Percentiles rank a stretch among this genome's conserved stretches.
Conservation (phyloP, 768 basidiomycete species). For the Termitomyces sp. region DNA sequence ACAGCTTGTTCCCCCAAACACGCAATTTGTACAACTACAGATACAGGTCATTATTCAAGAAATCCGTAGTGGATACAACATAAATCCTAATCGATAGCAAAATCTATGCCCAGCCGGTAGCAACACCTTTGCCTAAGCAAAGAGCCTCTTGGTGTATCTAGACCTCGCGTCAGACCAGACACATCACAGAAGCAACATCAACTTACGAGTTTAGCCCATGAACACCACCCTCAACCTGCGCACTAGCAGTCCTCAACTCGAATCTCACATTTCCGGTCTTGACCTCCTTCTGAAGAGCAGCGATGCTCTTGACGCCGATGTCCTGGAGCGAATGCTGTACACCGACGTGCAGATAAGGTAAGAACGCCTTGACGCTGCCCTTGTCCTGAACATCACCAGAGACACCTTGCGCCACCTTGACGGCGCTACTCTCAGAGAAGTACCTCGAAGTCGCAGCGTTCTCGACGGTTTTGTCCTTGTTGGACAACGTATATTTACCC, state of each 20-base stretch:
- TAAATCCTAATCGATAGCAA: slow-evolving; percentile 1
- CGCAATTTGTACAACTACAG: slow-evolving; percentile 9
- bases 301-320: slow-evolving; percentile 72
- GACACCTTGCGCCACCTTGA: slow-evolving; percentile 97
- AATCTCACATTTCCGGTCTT: slow-evolving; percentile 71
- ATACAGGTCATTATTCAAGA: slow-evolving; percentile 8
- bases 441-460: slow-evolving; percentile 97
- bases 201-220: slow-evolving; percentile 94
- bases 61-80: slow-evolving; percentile 5
- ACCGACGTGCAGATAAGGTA: slow-evolving; percentile 81
- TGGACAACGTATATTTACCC: slow-evolving; percentile 48
- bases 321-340: slow-evolving; percentile 96
- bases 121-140: slow-evolving; percentile 17
- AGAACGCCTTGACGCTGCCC: slow-evolving; percentile 89
- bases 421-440: slow-evolving; percentile 87
- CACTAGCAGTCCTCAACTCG: slow-evolving; percentile 91
- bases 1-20: too few relatives aligned
- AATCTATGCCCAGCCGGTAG: not conserved
- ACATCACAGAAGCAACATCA: slow-evolving; percentile 13
- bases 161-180: slow-evolving; percentile 6
- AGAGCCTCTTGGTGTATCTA: slow-evolving; percentile 41
- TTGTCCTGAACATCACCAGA: slow-evolving; percentile 97
- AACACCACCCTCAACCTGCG: slow-evolving; percentile 94
- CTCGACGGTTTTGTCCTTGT: slow-evolving; percentile 55
- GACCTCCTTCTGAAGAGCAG: slow-evolving; percentile 67